Evolutionary conservation across 73 alveolate species (phyloP).

Genomic region (Diophrys appendiculata): DNA sequence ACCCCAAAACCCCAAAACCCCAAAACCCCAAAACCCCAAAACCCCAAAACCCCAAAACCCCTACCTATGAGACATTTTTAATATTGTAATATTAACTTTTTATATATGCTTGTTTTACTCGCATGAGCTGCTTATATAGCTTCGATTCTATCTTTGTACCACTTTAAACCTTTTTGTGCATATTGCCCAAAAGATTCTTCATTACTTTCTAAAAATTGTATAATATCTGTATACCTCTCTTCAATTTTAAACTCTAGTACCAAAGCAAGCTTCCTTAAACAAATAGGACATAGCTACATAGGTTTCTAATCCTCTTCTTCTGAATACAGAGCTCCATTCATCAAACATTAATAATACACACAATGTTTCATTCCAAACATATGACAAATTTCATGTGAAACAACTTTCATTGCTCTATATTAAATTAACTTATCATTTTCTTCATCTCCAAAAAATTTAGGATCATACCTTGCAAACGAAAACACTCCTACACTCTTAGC

Average conservation of each 20-base stretch:
- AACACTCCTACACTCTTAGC: constrained; percentile 6
- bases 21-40: no score
- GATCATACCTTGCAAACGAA: constrained; percentile 26
- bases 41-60: no score
- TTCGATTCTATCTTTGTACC: no score
- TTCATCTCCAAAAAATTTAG: not conserved
- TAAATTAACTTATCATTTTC: not conserved
- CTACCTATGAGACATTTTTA: no score
- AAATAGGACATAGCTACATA: constrained; percentile 76
- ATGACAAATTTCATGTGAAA: constrained; percentile 75
- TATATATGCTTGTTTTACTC: no score
- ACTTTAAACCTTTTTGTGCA: no score
- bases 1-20: no score
- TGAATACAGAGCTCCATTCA: constrained; percentile 71
- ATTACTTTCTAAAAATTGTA: not conserved
- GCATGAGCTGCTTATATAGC: no score
- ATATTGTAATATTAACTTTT: no score
- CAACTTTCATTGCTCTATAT: constrained; percentile 68
- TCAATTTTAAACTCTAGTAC: constrained; percentile 19
- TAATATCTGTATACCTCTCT: not conserved
- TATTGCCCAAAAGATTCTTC: no score
- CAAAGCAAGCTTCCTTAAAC: constrained; percentile 65
- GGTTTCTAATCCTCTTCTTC: constrained; percentile 78
- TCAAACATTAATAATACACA: constrained; percentile 67
- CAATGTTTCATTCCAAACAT: constrained; percentile 87